These are phyloP conservation scores for Saturnispora halmiae DNA, from an alignment of 805 yeast species.

Conservation along the genomic window DNA sequence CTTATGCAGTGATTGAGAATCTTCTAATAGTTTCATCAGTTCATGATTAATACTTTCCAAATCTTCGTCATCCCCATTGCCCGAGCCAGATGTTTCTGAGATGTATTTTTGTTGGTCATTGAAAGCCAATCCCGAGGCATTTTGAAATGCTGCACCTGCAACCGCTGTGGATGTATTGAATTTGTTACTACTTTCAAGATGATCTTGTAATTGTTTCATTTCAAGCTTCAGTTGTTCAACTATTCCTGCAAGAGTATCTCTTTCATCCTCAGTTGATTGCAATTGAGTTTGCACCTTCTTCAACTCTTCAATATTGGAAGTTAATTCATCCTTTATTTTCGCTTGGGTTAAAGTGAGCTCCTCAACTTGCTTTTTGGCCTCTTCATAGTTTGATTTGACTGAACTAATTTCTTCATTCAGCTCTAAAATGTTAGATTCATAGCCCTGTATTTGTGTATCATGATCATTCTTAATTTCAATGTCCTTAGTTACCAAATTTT, in stretches of 20 bases:
- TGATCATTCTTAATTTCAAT: slow-evolving; percentile 40
- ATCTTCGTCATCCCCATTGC: slow-evolving; percentile 29
- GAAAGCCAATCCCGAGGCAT: slow-evolving; percentile 13
- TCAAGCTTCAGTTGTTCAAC: slow-evolving; percentile 45
- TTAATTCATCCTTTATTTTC: slow-evolving; percentile 55
- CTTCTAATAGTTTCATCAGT: slow-evolving; percentile 58
- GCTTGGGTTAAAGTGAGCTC: slow-evolving; percentile 53
- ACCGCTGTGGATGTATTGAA: slow-evolving; percentile 14
- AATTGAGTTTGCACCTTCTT: slow-evolving; percentile 50
- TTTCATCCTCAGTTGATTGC: slow-evolving; percentile 51
- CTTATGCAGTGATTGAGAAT: slow-evolving; percentile 61
- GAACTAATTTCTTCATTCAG: slow-evolving; percentile 48
- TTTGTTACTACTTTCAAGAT: slow-evolving; percentile 18
- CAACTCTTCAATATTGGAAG: slow-evolving; percentile 51
- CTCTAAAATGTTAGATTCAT: slow-evolving; percentile 37
- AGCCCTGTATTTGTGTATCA: slow-evolving; percentile 37
- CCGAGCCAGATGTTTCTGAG: slow-evolving; percentile 11
- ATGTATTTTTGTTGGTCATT: slow-evolving; percentile 9
- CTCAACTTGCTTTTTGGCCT: slow-evolving; percentile 50
- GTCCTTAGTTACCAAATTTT: slow-evolving; percentile 46
- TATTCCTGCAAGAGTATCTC: slow-evolving; percentile 54
- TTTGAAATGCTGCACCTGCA: slow-evolving; percentile 10
- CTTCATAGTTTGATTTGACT: slow-evolving; percentile 47
- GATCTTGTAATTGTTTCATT: slow-evolving; percentile 27
- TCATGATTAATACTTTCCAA: slow-evolving; percentile 69